phyloP scores from a whole-genome alignment of 805 yeast genomes.

The Saccharomyces jurei region DNA sequence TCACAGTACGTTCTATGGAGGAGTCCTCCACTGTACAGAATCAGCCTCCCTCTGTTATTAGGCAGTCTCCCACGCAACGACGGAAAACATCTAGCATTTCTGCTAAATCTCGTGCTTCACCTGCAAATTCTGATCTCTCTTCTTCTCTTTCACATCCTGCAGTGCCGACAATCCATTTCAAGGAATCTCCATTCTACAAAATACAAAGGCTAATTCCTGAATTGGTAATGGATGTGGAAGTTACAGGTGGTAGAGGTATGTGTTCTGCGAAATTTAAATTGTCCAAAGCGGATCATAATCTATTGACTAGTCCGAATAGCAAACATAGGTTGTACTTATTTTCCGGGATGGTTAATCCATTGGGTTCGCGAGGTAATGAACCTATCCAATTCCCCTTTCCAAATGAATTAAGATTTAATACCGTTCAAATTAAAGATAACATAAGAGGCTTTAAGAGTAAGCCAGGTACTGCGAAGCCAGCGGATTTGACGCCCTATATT shows the following conservation, averaged over 20 bases:
- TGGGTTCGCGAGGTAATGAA: constrained; percentile 42
- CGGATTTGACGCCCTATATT: constrained; percentile 56
- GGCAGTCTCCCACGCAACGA: neutral
- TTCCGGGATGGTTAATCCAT: constrained; percentile 40
- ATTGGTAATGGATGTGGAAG: constrained; percentile 26
- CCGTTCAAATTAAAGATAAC: constrained; percentile 39
- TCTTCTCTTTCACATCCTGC: neutral
- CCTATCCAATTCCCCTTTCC: constrained; percentile 73
- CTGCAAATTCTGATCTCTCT: neutral
- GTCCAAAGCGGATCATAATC: constrained; percentile 34
- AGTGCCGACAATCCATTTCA: constrained; percentile 28
- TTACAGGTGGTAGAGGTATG: constrained; percentile 40
- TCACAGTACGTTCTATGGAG: neutral
- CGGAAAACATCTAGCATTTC: neutral
- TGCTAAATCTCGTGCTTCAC: neutral
- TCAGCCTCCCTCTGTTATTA: neutral
- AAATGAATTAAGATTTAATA: constrained; percentile 59
- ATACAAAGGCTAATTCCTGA: constrained; percentile 45
- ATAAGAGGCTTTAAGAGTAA: constrained; percentile 69
- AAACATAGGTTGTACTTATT: constrained; percentile 41
- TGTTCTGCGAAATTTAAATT: constrained; percentile 38
- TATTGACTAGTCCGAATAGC: constrained; percentile 27
- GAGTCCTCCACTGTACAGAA: neutral
- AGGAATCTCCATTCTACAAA: constrained; percentile 48
- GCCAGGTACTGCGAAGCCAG: constrained; percentile 76